Evolutionary conservation across 1,139 yeast species (phyloP), one percentile per base, ranked within the genome.

Genomic region (Blastobotrys buckinghamii): DNA sequence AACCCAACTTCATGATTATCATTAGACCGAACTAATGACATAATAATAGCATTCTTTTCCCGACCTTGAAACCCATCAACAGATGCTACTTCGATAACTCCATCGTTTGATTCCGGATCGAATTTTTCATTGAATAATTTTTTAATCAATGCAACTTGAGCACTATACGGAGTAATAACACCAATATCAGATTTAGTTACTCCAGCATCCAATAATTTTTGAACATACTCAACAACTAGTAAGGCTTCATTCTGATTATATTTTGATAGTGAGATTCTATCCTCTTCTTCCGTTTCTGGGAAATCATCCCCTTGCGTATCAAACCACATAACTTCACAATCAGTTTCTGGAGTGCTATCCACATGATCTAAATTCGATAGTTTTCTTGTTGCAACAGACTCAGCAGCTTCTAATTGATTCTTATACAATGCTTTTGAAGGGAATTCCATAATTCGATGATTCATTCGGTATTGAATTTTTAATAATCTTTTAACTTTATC

Each of bases 41-140:
- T 73, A 1, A 89, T 74, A 4, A 89, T 84, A 26, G 86, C 82
- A 52, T 89, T 95, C 62, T 89, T 89, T 62, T 89, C 97, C 50
- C 96, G 74, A 0, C 97, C 97, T 67, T 89, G 97, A 61, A 85
- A 89, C 17, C 94, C 95, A 66, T 87, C 89, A n/a, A 88, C 89
- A 0, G 92, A 85, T 39, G 92, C 84, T 41, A 88, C 81, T 59
- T 88, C 96, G 46, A 92, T 66, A 4, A 74, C 75, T 45, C 92
- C 66, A 5, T 75, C 76, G 32, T 83, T 82, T 17, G 10, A 22
- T 8, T 17, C 42, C 2, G 17, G 15, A 19, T 19, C 32, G 16
- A 16, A 22, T 2, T 9, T 39, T n/a, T n/a, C 20, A n/a, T 35
- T 20, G 15, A 59, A 43, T 20, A 70, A 57, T 47, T 72, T 75